phyloP scores from a whole-genome alignment of 805 yeast species.

The Yamadazyma nakazawae region DNA sequence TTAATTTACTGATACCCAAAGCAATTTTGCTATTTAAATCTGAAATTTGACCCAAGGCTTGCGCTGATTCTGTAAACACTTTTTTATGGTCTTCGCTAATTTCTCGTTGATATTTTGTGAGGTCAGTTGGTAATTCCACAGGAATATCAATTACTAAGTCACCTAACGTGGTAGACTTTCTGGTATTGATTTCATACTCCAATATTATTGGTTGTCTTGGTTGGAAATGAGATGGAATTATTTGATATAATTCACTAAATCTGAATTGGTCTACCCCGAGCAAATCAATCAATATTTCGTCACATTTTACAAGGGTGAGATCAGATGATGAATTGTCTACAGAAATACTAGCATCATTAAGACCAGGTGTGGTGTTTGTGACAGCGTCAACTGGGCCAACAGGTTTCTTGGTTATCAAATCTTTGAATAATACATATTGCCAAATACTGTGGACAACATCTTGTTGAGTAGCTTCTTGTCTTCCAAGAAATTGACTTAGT shows the following conservation, averaged over 20 bases:
- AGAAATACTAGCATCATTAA: constrained; percentile 15
- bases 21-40: constrained; percentile 42
- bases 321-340: constrained; percentile 25
- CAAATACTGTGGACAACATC: constrained; percentile 77
- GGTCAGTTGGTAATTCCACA: constrained; percentile 37
- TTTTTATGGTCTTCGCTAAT: constrained; percentile 34
- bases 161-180: constrained; percentile 74
- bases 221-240: constrained; percentile 62
- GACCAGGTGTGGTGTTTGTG: constrained; percentile 20
- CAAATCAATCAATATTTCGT: constrained; percentile 44
- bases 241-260: constrained; percentile 70
- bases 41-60: constrained; percentile 43
- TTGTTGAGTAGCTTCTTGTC: constrained; percentile 77
- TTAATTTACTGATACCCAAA: constrained; percentile 50
- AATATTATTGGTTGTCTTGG: constrained; percentile 81
- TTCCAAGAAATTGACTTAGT: constrained; percentile 70
- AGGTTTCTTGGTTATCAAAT: constrained; percentile 40
- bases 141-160: constrained; percentile 74
- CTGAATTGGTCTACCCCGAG: constrained; percentile 53
- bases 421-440: constrained; percentile 73
- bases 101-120: constrained; percentile 35
- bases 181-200: constrained; percentile 73
- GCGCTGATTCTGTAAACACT: constrained; percentile 42
- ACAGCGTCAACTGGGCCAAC: constrained; percentile 38
- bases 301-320: constrained; percentile 36